A percentile compares a stretch with the other conserved stretches of the same genome.
phyloP scores from a whole-genome alignment of 805 yeast species.

The Millerozyma acaciae region DNA sequence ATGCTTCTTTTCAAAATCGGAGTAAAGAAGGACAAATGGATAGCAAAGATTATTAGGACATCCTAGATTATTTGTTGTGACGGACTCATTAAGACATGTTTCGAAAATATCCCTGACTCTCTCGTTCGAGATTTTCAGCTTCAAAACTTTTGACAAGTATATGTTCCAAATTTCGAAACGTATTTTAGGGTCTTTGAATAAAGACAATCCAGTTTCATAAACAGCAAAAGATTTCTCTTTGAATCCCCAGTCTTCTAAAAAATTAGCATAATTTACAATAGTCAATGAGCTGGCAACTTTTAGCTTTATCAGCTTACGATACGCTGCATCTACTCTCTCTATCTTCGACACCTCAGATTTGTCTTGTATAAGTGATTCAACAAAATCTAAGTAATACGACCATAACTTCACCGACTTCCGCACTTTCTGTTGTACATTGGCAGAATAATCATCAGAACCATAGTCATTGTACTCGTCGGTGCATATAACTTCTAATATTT shows the following conservation, averaged over 20 bases:
- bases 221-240: conserved; percentile 52
- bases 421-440: conserved; percentile 55
- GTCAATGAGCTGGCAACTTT: conserved; percentile 68
- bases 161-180: conserved; percentile 65
- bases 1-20: conserved; percentile 54
- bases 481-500: conserved; percentile 29
- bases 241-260: conserved; percentile 46
- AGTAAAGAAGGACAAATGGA: conserved; percentile 51
- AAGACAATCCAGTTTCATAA: conserved; percentile 64
- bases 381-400: conserved; percentile 67
- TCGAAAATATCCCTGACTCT: conserved; percentile 70
- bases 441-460: conserved; percentile 34
- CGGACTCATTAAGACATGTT: conserved; percentile 43
- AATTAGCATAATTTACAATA: conserved; percentile 62
- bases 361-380: conserved; percentile 52
- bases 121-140: conserved; percentile 14
- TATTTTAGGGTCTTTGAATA: conserved; percentile 55
- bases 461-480: conserved; percentile 8
- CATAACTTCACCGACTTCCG: conserved; percentile 65
- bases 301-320: conserved; percentile 30
- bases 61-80: conserved; percentile 9
- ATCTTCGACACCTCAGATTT: conserved; percentile 23
- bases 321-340: conserved; percentile 20
- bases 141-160: conserved; percentile 54
- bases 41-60: conserved; percentile 44